Base-by-base conservation (phyloP, 139 green algal species). In the Spirogloea muscicola region DNA sequence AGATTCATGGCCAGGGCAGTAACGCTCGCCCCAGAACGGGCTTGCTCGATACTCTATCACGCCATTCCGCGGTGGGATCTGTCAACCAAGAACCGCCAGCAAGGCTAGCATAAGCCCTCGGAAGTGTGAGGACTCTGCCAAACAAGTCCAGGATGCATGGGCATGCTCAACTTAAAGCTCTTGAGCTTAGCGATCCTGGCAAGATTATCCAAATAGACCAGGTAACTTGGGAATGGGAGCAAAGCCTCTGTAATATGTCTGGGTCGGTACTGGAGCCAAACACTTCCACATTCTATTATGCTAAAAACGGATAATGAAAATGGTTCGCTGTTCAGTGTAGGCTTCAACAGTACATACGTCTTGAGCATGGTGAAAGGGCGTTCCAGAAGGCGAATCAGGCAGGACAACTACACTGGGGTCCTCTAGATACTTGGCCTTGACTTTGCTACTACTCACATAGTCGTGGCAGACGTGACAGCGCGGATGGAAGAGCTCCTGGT, bases 1-100 rank as follows among this genome's bases (percentile, higher is more conserved):
- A 0, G 38, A 42, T 6, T 51, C 40, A 71, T 95, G 89, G 1
- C 9, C 29, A 0, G 81, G 74, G 71, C 90, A 95, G 62, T 76
- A 87, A 40, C 76, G 63, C 21, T 82, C 49, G 9, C 74, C 46
- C 87, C 88, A 92, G 68, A 91, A 93, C 31, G 86, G 76, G 59
- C 86, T 51, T 34, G 84, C 76, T 0, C 66, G 49, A 66, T 79
- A 91, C 3, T 84, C 33, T 16, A 91, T 84, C 38, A 72, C 79
- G 6, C 84, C 72, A 25, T 85, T 21, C 40, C 43, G 41, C 25
- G 63, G 31, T 63, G 63, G 63, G 6, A 72, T 57, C 63, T 72
- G 39, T n/a, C n/a, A n/a, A n/a, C n/a, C n/a, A n/a, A n/a, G n/a
- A n/a, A n/a, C n/a, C n/a, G n/a, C n/a, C n/a, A n/a, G n/a, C n/a